phyloP scores from a whole-genome alignment of 306 rosid genomes.

The Sicyos baderoa region DNA sequence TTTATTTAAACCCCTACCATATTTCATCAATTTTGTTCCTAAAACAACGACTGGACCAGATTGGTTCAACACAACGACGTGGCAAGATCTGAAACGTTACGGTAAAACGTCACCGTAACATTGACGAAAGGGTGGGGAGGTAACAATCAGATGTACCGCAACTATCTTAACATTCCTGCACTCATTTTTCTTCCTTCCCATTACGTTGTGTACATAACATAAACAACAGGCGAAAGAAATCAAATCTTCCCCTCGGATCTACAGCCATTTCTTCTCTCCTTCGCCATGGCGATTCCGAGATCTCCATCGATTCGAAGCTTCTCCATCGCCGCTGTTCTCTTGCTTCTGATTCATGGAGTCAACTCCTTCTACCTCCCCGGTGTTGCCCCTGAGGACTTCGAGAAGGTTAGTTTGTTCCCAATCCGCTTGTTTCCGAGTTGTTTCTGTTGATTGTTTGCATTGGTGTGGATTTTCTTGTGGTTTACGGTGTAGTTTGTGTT shows the following conservation, averaged over 20 bases:
- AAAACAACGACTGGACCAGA: not conserved
- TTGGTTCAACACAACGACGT: not conserved
- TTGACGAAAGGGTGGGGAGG: not conserved
- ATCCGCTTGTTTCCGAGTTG: not conserved
- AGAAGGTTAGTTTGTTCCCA: constrained; percentile 45
- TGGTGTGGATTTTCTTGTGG: not conserved
- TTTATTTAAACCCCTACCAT: too few species aligned
- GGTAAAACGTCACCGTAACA: constrained; percentile 20
- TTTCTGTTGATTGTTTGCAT: not conserved
- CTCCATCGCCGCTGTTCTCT: constrained; percentile 34
- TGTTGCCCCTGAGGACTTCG: constrained; percentile 90
- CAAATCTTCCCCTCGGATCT: constrained; percentile 10
- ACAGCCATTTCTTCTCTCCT: not conserved
- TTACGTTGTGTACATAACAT: not conserved
- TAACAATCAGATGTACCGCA: constrained; percentile 3
- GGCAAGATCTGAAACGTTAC: constrained; percentile 2
- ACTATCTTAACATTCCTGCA: not conserved
- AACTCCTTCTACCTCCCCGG: constrained; percentile 89
- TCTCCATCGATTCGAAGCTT: constrained; percentile 30
- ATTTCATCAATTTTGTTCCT: too few species aligned
- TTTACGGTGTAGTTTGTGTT: not conserved
- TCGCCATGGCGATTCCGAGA: constrained; percentile 26
- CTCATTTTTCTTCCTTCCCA: not conserved
- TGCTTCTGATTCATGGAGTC: constrained; percentile 49
- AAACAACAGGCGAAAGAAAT: not conserved